phyloP scores from a whole-genome alignment of 495 filamentous ascomycete species.

The Xylaria venustula region DNA sequence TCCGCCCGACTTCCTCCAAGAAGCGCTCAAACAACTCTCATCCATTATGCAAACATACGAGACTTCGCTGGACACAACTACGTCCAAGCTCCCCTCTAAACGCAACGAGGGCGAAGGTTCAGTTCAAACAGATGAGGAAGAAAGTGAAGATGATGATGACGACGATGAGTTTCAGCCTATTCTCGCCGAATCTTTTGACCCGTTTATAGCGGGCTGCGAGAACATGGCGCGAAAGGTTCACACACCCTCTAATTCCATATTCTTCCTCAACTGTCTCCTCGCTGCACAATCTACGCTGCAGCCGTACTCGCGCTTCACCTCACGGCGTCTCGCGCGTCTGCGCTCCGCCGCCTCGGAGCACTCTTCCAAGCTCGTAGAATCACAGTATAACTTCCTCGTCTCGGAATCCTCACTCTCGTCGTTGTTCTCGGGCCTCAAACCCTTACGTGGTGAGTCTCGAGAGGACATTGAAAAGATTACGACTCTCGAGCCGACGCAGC shows the following conservation, averaged over 20 bases:
- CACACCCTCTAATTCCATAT: slow-evolving; percentile 63
- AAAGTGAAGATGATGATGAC: slow-evolving; percentile 39
- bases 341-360: slow-evolving; percentile 44
- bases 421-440: slow-evolving; percentile 61
- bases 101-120: slow-evolving; percentile 40
- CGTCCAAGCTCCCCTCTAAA: slow-evolving; percentile 1
- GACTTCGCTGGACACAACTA: slow-evolving; percentile 61
- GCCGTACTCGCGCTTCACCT: slow-evolving; percentile 56
- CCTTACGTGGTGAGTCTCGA: slow-evolving; percentile 29
- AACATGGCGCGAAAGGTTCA: slow-evolving; percentile 63
- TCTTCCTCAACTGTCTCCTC: slow-evolving; percentile 78
- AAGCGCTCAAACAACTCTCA: slow-evolving; percentile 71
- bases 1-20: slow-evolving; percentile 79
- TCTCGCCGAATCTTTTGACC: slow-evolving; percentile 80
- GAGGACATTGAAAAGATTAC: slow-evolving; percentile 36
- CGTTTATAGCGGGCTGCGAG: slow-evolving; percentile 73
- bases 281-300: slow-evolving; percentile 51
- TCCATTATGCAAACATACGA: slow-evolving; percentile 81
- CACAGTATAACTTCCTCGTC: slow-evolving; percentile 68
- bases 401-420: slow-evolving; percentile 68
- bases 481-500: slow-evolving; percentile 56
- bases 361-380: slow-evolving; percentile 48
- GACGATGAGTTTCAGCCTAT: slow-evolving; percentile 73
- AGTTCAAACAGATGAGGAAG: slow-evolving; percentile 40
- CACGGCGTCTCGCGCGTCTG: slow-evolving; percentile 41